A percentile compares a stretch with the other conserved stretches of the same genome.
These are phyloP conservation scores for Helotiales sp. DNA, from an alignment of 2,329 filamentous ascomycete species.

Conservation along the genomic window DNA sequence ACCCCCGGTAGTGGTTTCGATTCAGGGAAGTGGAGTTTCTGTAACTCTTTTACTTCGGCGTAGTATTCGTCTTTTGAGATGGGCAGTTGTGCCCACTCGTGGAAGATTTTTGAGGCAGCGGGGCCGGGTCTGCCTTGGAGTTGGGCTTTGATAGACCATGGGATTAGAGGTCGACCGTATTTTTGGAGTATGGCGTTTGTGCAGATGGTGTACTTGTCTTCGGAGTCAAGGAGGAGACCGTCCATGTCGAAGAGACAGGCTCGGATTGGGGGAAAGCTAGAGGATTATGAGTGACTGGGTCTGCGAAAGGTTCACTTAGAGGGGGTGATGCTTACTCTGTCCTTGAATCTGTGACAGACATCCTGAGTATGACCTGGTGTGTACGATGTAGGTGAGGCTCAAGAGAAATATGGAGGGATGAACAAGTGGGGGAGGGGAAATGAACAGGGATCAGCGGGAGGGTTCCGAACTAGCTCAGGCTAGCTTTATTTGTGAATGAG, in stretches of 20 bases:
- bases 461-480: background rate
- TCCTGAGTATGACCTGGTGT: background rate
- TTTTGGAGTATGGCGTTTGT: constrained; percentile 79
- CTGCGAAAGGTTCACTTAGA: background rate
- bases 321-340: constrained; percentile 21
- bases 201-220: constrained; percentile 85
- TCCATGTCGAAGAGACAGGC: constrained; percentile 99
- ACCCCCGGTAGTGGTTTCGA: constrained; percentile 82
- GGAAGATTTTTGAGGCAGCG: constrained; percentile 59
- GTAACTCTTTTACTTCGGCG: constrained; percentile 58
- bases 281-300: background rate
- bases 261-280: constrained; percentile 76
- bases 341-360: constrained; percentile 2
- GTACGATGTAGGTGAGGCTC: background rate
- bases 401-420: constrained; percentile 6
- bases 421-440: constrained; percentile 6
- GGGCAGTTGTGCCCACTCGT: constrained; percentile 83
- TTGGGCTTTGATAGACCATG: constrained; percentile 92
- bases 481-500: background rate
- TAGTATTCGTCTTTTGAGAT: constrained; percentile 70
- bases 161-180: constrained; percentile 72
- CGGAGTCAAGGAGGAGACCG: constrained; percentile 89
- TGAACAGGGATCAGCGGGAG: background rate
- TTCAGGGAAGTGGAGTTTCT: constrained; percentile 69
- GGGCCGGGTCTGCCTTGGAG: constrained; percentile 45